Evolutionary conservation across 2,329 filamentous ascomycete species (phyloP), one percentile per base, ranked within the genome.

Genomic region (Neoarthrinium moseri): DNA sequence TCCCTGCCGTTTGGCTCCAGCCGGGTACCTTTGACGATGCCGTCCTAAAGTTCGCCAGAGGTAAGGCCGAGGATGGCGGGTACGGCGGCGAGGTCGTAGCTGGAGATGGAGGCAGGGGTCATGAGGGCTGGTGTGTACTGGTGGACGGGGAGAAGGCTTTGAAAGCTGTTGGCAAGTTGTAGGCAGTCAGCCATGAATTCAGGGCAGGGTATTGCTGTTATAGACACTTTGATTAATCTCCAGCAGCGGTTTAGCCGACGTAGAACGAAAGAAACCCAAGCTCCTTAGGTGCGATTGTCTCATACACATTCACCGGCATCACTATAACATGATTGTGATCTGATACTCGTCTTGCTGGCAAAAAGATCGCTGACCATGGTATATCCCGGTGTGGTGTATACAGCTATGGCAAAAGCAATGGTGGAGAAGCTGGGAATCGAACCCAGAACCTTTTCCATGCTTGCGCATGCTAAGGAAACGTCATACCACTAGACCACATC

Each of bases 61-160:
- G 38, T 4, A 44, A 26, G 4, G 69, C 60, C 49, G 71, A 71
- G 36, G 77, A 86, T 53, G n/a, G n/a, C n/a, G 71, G 67, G 5
- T 96, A 94, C 58, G 72, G 83, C 54, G 82, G 83, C 29, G 86
- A 59, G 12, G 77, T 90, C 27, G 85, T 89, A 33, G 81, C 74
- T 51, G 83, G 77, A 6, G 73, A 84, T 29, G 82, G 84, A 22
- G 83, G 84, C 21, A 61, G 68, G 22, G 87, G 87, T 6, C 67
- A 71, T 40, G 87, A 91, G 59, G 90, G 90, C 1, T 95, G 89
- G 87, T 95, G 90, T 67, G 86, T 95, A 20, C 73, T 95, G 35
- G 88, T 95, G 10, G 89, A 95, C 65, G 90, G 90, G 0, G 87
- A 91, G 54, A 71, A 66, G 60, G 83, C 80, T 1, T 57, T 86